Evolutionary conservation across 805 yeast species (phyloP).

Genomic region (Pichia paraexigua): DNA sequence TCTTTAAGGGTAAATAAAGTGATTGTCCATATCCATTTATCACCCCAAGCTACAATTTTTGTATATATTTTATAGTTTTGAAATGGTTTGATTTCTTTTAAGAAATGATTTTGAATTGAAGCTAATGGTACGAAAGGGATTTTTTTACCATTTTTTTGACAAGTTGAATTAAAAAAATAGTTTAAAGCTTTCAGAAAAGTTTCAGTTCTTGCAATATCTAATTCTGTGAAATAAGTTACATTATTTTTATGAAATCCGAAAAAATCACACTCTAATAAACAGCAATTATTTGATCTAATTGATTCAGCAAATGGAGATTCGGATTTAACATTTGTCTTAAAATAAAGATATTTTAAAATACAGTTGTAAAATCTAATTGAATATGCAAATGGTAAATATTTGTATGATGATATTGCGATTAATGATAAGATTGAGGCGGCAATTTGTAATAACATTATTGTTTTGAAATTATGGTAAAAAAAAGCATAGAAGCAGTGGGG

Average conservation of each 20-base stretch:
- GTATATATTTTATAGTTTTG: slow-evolving; percentile 47
- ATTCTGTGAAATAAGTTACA: slow-evolving; percentile 73
- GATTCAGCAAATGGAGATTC: slow-evolving; percentile 7
- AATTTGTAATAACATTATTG: neutral
- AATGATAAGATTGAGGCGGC: neutral
- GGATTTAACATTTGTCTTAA: slow-evolving; percentile 26
- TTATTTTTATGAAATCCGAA: slow-evolving; percentile 77
- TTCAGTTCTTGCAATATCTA: slow-evolving; percentile 71
- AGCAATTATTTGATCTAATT: slow-evolving; percentile 31
- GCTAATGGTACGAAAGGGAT: slow-evolving; percentile 72
- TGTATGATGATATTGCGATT: slow-evolving; percentile 35
- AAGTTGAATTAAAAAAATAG: slow-evolving; percentile 20
- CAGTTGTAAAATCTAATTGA: slow-evolving; percentile 51
- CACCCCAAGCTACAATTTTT: slow-evolving; percentile 72
- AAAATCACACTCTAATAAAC: slow-evolving; percentile 77
- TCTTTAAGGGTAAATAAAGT: slow-evolving; percentile 46
- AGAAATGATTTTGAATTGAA: slow-evolving; percentile 56
- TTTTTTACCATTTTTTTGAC: slow-evolving; percentile 19
- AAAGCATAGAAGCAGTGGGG: no score
- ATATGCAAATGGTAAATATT: slow-evolving; percentile 63
- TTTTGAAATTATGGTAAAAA: neutral
- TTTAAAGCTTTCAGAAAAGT: slow-evolving; percentile 46
- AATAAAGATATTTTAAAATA: slow-evolving; percentile 34
- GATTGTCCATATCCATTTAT: slow-evolving; percentile 73
- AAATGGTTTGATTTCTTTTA: slow-evolving; percentile 67